Evolutionary conservation across 192 early-diverging fungal species (phyloP).

Genomic region (Umbelopsis ramanniana): DNA sequence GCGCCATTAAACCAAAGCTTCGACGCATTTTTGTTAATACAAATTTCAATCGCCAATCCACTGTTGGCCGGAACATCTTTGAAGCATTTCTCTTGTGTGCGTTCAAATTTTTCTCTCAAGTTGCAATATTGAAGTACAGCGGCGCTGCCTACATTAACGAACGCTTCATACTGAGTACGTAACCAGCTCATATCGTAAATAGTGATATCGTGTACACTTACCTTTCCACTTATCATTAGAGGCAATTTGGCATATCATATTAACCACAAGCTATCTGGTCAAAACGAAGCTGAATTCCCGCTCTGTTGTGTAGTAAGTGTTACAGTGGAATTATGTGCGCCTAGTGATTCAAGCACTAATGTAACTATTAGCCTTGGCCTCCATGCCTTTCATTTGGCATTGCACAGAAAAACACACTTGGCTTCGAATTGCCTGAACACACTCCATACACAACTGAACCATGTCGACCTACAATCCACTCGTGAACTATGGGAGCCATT

Average conservation of each 20-base stretch:
- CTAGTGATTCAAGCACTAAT: background rate
- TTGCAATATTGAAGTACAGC: conserved; percentile 3
- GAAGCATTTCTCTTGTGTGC: conserved; percentile 9
- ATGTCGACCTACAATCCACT: background rate
- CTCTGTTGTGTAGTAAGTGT: background rate
- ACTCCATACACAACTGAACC: background rate
- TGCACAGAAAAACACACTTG: background rate
- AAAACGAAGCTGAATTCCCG: background rate
- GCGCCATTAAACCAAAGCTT: conserved; percentile 2
- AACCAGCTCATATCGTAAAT: background rate
- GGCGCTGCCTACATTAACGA: background rate
- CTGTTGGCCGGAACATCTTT: conserved; percentile 1
- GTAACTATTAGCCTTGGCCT: background rate
- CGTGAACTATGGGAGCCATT: background rate
- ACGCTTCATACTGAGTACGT: background rate
- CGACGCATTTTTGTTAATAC: background rate
- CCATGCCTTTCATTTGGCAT: background rate
- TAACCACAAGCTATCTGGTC: background rate
- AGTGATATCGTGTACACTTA: background rate
- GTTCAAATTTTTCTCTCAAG: background rate
- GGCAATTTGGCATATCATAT: conserved; percentile 9
- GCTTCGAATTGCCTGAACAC: background rate
- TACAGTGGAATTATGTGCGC: too few species aligned
- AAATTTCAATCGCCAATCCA: background rate
- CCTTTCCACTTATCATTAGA: background rate